Base-by-base conservation (phyloP, 139 green algal species). In the Auxenochlorella pyrenoidosa region DNA sequence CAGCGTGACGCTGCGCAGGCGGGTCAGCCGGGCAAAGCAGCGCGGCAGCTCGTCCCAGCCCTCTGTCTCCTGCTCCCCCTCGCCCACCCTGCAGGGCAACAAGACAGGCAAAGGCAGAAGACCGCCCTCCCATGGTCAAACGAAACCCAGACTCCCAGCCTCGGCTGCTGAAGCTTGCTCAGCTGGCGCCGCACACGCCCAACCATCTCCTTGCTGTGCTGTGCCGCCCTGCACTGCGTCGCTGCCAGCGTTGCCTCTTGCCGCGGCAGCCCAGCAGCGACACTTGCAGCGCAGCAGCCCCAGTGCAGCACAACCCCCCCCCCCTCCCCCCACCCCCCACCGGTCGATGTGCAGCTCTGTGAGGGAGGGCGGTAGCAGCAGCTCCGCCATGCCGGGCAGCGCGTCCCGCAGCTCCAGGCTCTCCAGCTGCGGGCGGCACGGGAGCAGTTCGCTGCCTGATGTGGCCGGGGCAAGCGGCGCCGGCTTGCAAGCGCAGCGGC, bases 291-390 rank as follows among this genome's bases (percentile, higher is more conserved):
- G 47, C 47, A 54, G 47, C n/a, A n/a, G 47, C 47, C 10, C 8
- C 47, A 54, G 47, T 10, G 47, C 8, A 6, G 47, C 47, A 54
- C 38, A n/a, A 54, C 10, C 10, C 6, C 10, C 47, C 6, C 47
- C 6, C 8, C 8, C 47, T 54, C 43, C 43, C 75, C 5, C 1
- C 28, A 36, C 72, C 38, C 5, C n/a, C n/a, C 59, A 85, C 80
- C 80, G 26, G 38, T 85, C 80, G 3, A 85, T 76, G 15, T 28
- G 30, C 40, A 85, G 80, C 40, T 85, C 40, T 18, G 41, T 59
- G 15, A 85, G 80, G 2, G 60, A 77, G 80, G 63, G 80, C 80
- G 80, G 80, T 41, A 85, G 80, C 80, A 85, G 58, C 60, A 85
- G 80, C 28, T 85, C 80, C 0, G 34, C 80, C 80, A 85, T 75